Percentiles rank a stretch among this genome's conserved stretches.
These are phyloP conservation scores for Plantago coronopus DNA, from an alignment of 305 asterid species.

Conservation along the genomic window DNA sequence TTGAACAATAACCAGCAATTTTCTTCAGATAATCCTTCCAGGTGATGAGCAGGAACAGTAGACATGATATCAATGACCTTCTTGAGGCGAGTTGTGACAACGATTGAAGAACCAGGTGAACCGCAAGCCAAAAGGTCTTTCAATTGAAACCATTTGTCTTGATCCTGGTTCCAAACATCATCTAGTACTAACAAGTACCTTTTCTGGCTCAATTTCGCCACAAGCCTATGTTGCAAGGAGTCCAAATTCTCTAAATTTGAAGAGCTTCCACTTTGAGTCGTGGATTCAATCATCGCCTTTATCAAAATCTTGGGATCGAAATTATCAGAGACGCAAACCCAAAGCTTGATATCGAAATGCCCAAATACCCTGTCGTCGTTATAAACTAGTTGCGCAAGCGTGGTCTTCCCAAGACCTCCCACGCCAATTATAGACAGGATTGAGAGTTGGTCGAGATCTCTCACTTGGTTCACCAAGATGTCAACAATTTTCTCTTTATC, in stretches of 20 bases:
- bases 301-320: conserved; percentile 17
- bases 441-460: background rate
- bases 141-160: conserved; percentile 14
- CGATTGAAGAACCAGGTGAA: conserved; percentile 18
- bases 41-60: background rate
- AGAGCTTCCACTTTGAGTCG: background rate
- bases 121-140: conserved; percentile 20
- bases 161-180: conserved; percentile 18
- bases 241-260: background rate
- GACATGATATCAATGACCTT: background rate
- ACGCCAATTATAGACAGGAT: conserved; percentile 3
- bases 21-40: background rate
- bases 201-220: conserved; percentile 14
- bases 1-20: conserved; percentile 1
- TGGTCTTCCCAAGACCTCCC: conserved; percentile 26
- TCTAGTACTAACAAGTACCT: conserved; percentile 15
- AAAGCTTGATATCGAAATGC: conserved; percentile 11
- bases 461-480: conserved; percentile 6
- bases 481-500: conserved; percentile 17
- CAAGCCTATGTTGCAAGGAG: background rate
- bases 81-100: conserved; percentile 21
- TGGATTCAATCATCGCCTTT: conserved; percentile 9
- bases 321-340: conserved; percentile 19
- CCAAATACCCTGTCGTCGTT: background rate
- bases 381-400: conserved; percentile 20